Base-by-base conservation (phyloP, 495 filamentous ascomycete species). In the Hyphodiscus hymeniophilus region DNA sequence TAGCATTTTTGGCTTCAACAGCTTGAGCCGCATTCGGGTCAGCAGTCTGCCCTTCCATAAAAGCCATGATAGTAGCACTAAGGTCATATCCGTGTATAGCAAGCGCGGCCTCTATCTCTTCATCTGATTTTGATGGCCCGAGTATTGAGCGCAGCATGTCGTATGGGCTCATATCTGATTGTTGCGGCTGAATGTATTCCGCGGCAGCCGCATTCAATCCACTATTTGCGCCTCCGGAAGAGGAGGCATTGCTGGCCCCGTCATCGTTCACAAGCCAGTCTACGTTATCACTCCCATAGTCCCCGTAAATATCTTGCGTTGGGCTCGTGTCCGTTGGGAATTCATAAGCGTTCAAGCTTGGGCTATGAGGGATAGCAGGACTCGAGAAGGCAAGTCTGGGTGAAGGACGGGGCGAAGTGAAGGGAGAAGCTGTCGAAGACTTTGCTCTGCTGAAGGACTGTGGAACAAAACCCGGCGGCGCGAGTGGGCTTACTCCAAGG, bases 211-310 rank as follows among this genome's bases (percentile, higher is more conserved):
- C 85, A 51, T 87, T 82, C 23, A 84, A 71, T 18, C 77, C 84
- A 46, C 76, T 78, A 8, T 66, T 52, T 33, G 72, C 70, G 2
- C 79, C 80, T 17, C 77, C 74, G 3, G 81, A 77, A 10, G 89
- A 95, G 11, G 87, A 82, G 22, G 77, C 76, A 41, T 78, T 78
- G 58, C 85, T 94, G 32, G 76, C 74, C 45, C 81, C 78, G 66
- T 95, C 91, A 57, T 99, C 94, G 50, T 81, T 89, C 33, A 95
- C 87, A 31, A 97, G 71, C 94, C 92, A 97, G 61, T 96, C 90
- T 34, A 97, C 87, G 52, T 87, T 91, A 61, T 97, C 92, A 48
- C 81, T 89, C 43, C 89, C 89, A 55, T 87, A 81, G 58, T 97
- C 91, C 11, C 89, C 89, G 61, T 94, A 95, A 42, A 85, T 82